Percentiles rank a stretch among this genome's conserved stretches.
phyloP scores from a whole-genome alignment of 306 rosid species.

The Nissolia schottii region DNA sequence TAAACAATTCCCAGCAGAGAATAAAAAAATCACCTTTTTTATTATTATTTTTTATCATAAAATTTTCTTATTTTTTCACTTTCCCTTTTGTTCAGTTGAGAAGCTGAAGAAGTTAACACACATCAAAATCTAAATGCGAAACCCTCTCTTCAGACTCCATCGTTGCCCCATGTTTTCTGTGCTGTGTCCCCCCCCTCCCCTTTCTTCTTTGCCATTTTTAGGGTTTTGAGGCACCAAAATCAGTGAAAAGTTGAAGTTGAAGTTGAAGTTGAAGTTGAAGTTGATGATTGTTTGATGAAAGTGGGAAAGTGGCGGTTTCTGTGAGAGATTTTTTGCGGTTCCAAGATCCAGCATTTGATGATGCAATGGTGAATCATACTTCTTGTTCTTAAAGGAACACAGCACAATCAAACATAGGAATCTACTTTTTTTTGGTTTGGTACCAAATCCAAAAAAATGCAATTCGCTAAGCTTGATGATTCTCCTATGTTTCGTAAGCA shows the following conservation, averaged over 20 bases:
- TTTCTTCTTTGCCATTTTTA: slow-evolving; percentile 13
- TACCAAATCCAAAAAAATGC: slow-evolving; percentile 53
- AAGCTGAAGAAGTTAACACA: background rate
- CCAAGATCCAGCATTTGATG: slow-evolving; percentile 38
- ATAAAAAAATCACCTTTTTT: background rate
- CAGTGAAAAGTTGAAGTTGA: background rate
- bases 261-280: background rate
- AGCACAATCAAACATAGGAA: background rate
- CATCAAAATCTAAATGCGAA: slow-evolving; percentile 26
- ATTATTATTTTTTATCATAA: background rate
- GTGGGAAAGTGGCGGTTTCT: slow-evolving; percentile 14
- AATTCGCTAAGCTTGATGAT: slow-evolving; percentile 95
- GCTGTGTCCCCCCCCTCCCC: no score
- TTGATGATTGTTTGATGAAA: background rate
- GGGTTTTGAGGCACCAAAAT: slow-evolving; percentile 15
- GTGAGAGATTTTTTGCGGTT: background rate
- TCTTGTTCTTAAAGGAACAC: background rate
- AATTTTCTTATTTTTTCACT: background rate
- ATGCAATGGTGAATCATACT: slow-evolving; percentile 17
- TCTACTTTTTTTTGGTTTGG: background rate
- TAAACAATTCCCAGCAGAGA: slow-evolving; percentile 24
- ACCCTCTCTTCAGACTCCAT: slow-evolving; percentile 27
- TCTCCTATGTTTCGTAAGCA: slow-evolving; percentile 99
- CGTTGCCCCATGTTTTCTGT: slow-evolving; percentile 18
- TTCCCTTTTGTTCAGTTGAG: background rate